phyloP scores from a whole-genome alignment of 108 stramenopile species.

The Skeletonema potamos region DNA sequence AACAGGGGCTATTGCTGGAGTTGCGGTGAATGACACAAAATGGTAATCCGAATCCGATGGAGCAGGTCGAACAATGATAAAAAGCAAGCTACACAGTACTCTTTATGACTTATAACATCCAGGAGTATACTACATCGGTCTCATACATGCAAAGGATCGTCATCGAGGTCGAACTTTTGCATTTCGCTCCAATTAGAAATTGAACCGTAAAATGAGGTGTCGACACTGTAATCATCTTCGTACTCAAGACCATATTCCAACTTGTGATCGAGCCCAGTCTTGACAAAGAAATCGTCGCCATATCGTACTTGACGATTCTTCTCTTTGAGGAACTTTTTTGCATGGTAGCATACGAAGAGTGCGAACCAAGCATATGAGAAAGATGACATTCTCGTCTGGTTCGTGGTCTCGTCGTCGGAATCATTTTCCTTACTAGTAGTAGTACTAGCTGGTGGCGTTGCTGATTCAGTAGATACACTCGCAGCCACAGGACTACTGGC shows the following conservation, averaged over 20 bases:
- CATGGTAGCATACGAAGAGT: slow-evolving; percentile 8
- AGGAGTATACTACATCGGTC: not conserved
- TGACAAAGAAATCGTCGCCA: slow-evolving; percentile 9
- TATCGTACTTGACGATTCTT: not conserved
- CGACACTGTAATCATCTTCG: slow-evolving; percentile 21
- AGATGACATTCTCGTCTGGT: not conserved
- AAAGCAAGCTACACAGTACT: not conserved
- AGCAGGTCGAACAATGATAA: too few species aligned
- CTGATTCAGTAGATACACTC: not conserved
- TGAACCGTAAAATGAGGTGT: slow-evolving; percentile 11
- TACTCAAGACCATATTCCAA: slow-evolving; percentile 9
- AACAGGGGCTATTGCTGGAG: slow-evolving; percentile 78
- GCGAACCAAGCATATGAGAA: slow-evolving; percentile 19
- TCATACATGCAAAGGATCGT: not conserved
- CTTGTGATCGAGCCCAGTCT: not conserved
- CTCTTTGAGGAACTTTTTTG: not conserved
- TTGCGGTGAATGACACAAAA: slow-evolving; percentile 72
- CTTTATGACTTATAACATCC: not conserved
- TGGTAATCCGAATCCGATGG: slow-evolving; percentile 52
- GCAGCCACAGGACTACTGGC: not conserved
- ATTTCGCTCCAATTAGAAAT: slow-evolving; percentile 3
- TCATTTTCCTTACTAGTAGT: slow-evolving; percentile 4
- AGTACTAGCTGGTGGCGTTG: not conserved
- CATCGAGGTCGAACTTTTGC: not conserved
- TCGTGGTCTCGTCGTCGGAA: not conserved